phyloP scores from a whole-genome alignment of 768 basidiomycete species.

The Gyrodon lividus region DNA sequence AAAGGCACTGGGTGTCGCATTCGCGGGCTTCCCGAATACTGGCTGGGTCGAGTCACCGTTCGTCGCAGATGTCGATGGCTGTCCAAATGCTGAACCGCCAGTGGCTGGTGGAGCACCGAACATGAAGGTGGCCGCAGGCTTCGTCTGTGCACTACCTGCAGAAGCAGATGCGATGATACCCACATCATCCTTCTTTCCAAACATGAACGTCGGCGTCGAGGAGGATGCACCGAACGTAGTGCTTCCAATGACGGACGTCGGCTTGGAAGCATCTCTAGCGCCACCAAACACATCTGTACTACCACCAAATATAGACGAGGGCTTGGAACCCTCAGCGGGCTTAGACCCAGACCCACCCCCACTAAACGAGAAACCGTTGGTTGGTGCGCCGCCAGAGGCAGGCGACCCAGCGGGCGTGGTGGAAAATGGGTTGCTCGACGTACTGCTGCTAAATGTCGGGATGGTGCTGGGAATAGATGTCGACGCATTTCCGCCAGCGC shows the following conservation, averaged over 20 bases:
- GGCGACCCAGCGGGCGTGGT: slow-evolving; percentile 18
- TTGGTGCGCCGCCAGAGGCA: slow-evolving; percentile 8
- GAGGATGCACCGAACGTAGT: slow-evolving; percentile 6
- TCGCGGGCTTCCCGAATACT: slow-evolving; percentile 17
- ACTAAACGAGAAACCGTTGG: slow-evolving; percentile 19
- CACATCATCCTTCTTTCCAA: slow-evolving; percentile 17
- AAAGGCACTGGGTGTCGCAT: slow-evolving; percentile 28
- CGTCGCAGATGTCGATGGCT: slow-evolving; percentile 2
- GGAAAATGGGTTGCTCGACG: slow-evolving; percentile 17
- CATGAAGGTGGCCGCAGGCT: slow-evolving; percentile 26
- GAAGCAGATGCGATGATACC: slow-evolving; percentile 2
- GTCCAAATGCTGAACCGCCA: slow-evolving; percentile 10
- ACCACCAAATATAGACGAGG: slow-evolving; percentile 18
- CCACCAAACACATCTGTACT: slow-evolving; percentile 6
- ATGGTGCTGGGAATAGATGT: slow-evolving; percentile 21
- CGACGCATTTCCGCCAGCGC: slow-evolving; percentile 17
- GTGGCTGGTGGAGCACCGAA: slow-evolving; percentile 16
- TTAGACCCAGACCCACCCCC: slow-evolving; percentile 15
- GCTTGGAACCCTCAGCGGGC: slow-evolving; percentile 15
- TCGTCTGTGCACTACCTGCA: slow-evolving; percentile 18
- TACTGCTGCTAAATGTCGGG: slow-evolving; percentile 10
- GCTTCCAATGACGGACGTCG: slow-evolving; percentile 2
- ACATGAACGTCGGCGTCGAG: slow-evolving; percentile 12
- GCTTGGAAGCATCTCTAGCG: slow-evolving; percentile 2
- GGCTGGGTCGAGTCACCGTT: slow-evolving; percentile 8